These are phyloP conservation scores for Globisporangium camurandrum DNA, from an alignment of 352 stramenopile species.

Conservation along the genomic window DNA sequence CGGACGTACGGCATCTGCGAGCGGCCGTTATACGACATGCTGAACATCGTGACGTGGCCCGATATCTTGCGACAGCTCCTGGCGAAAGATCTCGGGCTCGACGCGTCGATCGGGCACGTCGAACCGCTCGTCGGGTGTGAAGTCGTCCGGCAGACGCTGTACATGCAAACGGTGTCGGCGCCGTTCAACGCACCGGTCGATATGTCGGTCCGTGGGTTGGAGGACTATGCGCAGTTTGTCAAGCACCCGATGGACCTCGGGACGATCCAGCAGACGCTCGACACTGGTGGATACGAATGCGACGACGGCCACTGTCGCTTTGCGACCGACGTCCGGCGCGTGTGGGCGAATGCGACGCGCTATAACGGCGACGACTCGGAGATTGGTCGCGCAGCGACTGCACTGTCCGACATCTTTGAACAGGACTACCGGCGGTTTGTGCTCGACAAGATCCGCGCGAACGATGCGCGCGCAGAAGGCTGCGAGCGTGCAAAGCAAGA, in stretches of 20 bases:
- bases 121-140: slow-evolving; percentile 73
- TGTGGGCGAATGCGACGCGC: slow-evolving; percentile 76
- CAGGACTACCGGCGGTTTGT: slow-evolving; percentile 79
- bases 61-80: slow-evolving; percentile 79
- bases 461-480: slow-evolving; percentile 45
- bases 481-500: slow-evolving; percentile 32
- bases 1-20: slow-evolving; percentile 73
- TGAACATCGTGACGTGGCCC: slow-evolving; percentile 80
- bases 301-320: slow-evolving; percentile 50
- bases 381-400: slow-evolving; percentile 54
- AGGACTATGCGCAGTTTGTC: slow-evolving; percentile 82
- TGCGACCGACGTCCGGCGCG: slow-evolving; percentile 66
- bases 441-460: slow-evolving; percentile 41
- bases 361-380: slow-evolving; percentile 81
- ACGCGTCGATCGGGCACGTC: slow-evolving; percentile 61
- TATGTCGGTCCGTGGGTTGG: slow-evolving; percentile 59
- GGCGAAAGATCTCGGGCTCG: slow-evolving; percentile 71
- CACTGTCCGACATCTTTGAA: slow-evolving; percentile 74
- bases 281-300: slow-evolving; percentile 68
- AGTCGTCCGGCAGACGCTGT: slow-evolving; percentile 73
- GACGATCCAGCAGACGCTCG: slow-evolving; percentile 76
- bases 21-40: slow-evolving; percentile 51
- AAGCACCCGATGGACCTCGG: slow-evolving; percentile 89
- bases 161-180: slow-evolving; percentile 70
- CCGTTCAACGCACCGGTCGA: slow-evolving; percentile 85